Evolutionary conservation across 2,329 filamentous ascomycete species (phyloP), one percentile per base, ranked within the genome.

Genomic region (Penicillium corylophilum): DNA sequence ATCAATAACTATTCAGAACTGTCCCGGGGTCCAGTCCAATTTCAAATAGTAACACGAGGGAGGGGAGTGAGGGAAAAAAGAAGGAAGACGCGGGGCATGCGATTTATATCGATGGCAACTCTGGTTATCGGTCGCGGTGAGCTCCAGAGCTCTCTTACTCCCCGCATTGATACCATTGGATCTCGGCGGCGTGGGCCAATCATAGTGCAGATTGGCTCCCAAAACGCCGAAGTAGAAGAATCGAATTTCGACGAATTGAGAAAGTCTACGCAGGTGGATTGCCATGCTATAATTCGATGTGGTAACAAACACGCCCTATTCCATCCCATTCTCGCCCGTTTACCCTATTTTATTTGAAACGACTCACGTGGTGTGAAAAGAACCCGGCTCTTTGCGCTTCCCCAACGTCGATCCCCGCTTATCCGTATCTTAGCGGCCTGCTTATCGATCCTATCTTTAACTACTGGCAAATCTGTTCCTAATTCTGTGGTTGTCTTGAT

Each of bases 161-260:
- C 60, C 62, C 63, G 57, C 59, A 55, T 60, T 50, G 50, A 54
- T 54, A 54, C 48, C 46, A 59, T 59, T 57, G 41, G 58, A 18
- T 22, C 40, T 67, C 64, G 64, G 64, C 53, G 61, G 31, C 44
- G 43, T 42, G 8, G 23, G 16, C 64, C 64, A 67, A 67, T 67
- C 56, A 56, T 13, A 16, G 4, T 6, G 10, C n/a, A 12, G 5
- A 1, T 7, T 23, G 5, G 13, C 26, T 2, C 5, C 7, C 26
- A 46, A 62, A 61, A 54, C 61, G 57, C 61, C 61, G 61, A 63
- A 36, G 8, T 51, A 36, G 18, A 46, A 48, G 45, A 52, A 44
- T 39, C 20, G 52, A 38, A 45, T 48, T 15, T 57, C 18, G 58
- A 57, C 60, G 47, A 53, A 62, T 61, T 46, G 44, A 61, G 60